A percentile compares a stretch with the other conserved stretches of the same genome.
phyloP scores from a whole-genome alignment of 2,329 filamentous ascomycete genomes.

The Sporothrix variecibatus region DNA sequence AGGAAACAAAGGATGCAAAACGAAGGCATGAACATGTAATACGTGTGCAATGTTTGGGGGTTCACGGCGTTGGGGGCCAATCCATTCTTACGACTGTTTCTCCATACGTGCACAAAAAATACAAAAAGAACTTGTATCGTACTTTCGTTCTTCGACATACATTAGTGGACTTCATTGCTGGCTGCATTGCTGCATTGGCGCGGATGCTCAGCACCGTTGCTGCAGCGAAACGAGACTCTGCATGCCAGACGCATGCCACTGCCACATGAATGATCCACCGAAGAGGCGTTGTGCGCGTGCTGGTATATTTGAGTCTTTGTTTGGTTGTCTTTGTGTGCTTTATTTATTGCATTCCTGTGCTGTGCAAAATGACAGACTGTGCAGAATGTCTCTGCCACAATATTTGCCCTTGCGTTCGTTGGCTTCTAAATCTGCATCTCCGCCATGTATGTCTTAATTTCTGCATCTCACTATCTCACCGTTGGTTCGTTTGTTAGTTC shows the following conservation, averaged over 20 bases:
- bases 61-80: not conserved
- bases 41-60: not conserved
- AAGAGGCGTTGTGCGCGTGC: not conserved
- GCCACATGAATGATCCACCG: not conserved
- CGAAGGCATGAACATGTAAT: not conserved
- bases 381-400: constrained; percentile 1
- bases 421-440: not conserved
- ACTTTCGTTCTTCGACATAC: not conserved
- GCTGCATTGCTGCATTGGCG: not conserved
- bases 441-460: not conserved
- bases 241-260: constrained; percentile 2
- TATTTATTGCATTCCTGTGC: constrained; percentile 14
- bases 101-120: no score
- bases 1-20: not conserved
- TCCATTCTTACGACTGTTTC: not conserved
- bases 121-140: not conserved
- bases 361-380: not conserved
- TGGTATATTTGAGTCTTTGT: not conserved
- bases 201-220: constrained; percentile 12
- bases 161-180: not conserved
- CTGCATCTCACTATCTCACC: not conserved
- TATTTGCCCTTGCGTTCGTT: not conserved
- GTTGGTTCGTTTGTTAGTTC: no score
- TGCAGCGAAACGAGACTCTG: constrained; percentile 4
- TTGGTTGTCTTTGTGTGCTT: not conserved